Base-by-base conservation (phyloP, 345 rosid genomes). In the Salix udensis region DNA sequence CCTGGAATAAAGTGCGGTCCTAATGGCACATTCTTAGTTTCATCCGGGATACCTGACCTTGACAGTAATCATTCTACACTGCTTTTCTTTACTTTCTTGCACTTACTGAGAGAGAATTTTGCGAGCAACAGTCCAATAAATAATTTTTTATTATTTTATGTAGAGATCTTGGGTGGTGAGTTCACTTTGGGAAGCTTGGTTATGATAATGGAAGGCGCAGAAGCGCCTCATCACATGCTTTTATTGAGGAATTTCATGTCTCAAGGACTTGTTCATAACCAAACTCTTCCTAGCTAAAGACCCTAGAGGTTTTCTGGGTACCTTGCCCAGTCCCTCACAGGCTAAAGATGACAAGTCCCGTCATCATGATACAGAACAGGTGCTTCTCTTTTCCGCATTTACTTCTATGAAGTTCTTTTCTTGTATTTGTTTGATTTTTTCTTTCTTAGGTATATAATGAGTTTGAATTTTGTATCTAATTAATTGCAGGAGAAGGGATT, bases 181-280 rank as follows among this genome's bases (percentile, higher is more conserved):
- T 86, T 90, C 80, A 81, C 96, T 78, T 74, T 96, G 74, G 98
- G 99, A 50, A 91, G 94, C 76, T 78, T 96, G 72, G 94, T 93
- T 26, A 86, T 96, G 92, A 90, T 96, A 78, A 93, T 96, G 99
- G 97, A 96, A 88, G 98, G 91, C 85, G 89, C 98, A 3, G 96
- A 96, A 84, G 94, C 98, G 14, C 98, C 98, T 11, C 98, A 95
- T 91, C 96, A 95, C 85, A 91, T 93, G 98, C 94, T 91, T 73
- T 75, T 96, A 70, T 73, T 93, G 81, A 88, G 98, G 84, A 96
- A 91, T 83, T 93, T 93, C 77, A 96, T 96, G 98, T 90, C 98
- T 77, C 98, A 96, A 81, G 98, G 98, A 68, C 93, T 96, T 84
- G 91, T 91, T 78, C 94, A 89, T 67, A 79, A 84, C 67, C 98